These are phyloP conservation scores for Onygena corvina DNA, from an alignment of 2,329 filamentous ascomycete species.

Conservation along the genomic window DNA sequence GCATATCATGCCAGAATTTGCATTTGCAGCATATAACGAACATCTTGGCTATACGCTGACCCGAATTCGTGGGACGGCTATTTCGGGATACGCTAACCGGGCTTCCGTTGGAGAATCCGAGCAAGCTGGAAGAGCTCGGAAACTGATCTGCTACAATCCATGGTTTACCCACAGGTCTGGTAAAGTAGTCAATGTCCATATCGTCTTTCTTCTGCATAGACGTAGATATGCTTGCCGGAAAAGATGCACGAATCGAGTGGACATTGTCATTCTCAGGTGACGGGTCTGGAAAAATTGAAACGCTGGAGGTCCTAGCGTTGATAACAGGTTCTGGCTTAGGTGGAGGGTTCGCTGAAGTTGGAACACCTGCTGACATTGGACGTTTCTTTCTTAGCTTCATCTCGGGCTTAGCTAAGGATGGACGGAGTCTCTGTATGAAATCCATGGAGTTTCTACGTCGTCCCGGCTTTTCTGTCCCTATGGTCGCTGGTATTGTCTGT, in stretches of 20 bases:
- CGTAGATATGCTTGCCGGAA: not conserved
- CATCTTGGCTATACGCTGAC: conserved; percentile 24
- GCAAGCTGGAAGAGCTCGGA: conserved; percentile 7
- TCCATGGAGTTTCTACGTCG: conserved; percentile 11
- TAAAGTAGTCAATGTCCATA: not conserved
- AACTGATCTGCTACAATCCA: conserved; percentile 5
- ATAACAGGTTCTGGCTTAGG: not conserved
- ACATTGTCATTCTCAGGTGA: not conserved
- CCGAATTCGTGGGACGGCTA: not conserved
- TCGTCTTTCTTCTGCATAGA: not conserved
- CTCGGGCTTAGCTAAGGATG: not conserved
- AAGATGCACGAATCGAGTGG: not conserved
- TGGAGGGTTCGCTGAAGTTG: not conserved
- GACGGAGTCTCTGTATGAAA: conserved; percentile 11
- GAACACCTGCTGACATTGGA: not conserved
- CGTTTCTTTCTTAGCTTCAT: conserved; percentile 5
- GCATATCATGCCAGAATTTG: conserved; percentile 35
- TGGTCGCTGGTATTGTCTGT: not conserved
- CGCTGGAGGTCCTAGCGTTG: not conserved
- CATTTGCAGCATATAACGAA: conserved; percentile 36
- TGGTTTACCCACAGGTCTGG: conserved; percentile 2
- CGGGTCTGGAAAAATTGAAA: not conserved
- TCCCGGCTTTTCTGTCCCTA: not conserved
- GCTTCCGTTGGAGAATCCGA: not conserved
- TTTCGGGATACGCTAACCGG: not conserved